Conservation (phyloP, 1,139 yeast species). For the Pichia sp. region DNA sequence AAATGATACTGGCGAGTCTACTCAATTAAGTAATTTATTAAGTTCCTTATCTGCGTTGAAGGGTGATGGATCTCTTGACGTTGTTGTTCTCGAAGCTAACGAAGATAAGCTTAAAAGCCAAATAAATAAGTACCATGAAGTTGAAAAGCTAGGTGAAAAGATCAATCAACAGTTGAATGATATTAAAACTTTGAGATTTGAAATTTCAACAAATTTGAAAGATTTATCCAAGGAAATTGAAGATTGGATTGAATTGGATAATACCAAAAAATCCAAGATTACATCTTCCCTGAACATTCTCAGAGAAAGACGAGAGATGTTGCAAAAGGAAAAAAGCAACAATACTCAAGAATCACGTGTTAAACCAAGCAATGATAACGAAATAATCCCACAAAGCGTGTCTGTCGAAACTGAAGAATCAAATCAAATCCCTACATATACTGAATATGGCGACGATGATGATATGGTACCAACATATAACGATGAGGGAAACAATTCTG, state of each 20-base stretch:
- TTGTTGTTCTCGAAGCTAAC: background rate
- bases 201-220: slow-evolving; percentile 35
- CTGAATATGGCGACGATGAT: slow-evolving; percentile 26
- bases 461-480: slow-evolving; percentile 26
- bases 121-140: slow-evolving; percentile 1
- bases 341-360: too few relatives aligned
- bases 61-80: background rate
- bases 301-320: slow-evolving; percentile 10
- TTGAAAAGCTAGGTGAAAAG: slow-evolving; percentile 3
- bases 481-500: slow-evolving; percentile 14
- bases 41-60: slow-evolving; percentile 8
- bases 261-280: slow-evolving; percentile 34
- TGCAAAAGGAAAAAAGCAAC: background rate
- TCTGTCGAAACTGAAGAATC: too few relatives aligned
- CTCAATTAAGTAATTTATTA: slow-evolving; percentile 6
- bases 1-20: background rate
- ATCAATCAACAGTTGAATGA: slow-evolving; percentile 21
- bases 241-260: slow-evolving; percentile 39
- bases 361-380: too few relatives aligned
- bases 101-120: background rate
- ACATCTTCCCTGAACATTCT: slow-evolving; percentile 19
- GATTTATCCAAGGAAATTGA: slow-evolving; percentile 33
- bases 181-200: slow-evolving; percentile 27
- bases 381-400: too few relatives aligned
- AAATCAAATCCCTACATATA: too few relatives aligned